A percentile compares a stretch with the other conserved stretches of the same genome.
Evolutionary conservation across 1,139 yeast species (phyloP).

Genomic region (Kurtzmaniella quercitrusa): DNA sequence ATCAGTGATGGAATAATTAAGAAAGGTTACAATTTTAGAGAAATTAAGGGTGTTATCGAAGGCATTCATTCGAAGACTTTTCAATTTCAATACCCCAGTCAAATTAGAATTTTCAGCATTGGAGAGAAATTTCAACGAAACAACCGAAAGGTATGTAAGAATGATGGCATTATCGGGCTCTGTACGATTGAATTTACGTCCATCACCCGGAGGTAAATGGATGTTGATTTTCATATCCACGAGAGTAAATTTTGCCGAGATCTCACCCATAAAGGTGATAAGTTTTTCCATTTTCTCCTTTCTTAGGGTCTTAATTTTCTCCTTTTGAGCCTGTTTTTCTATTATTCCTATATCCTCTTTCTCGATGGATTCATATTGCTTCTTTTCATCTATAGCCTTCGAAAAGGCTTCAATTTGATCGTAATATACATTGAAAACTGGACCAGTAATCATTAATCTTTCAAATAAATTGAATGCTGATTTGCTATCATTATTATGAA

Average conservation of each 20-base stretch:
- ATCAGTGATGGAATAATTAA: conserved; percentile 22
- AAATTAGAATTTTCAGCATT: neutral
- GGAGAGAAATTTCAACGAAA: neutral
- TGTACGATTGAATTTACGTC: conserved; percentile 24
- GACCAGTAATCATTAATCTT: conserved; percentile 19
- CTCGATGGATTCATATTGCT: conserved; percentile 2
- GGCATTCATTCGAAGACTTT: conserved; percentile 27
- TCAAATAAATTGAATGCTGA: conserved; percentile 10
- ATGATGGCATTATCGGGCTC: conserved; percentile 11
- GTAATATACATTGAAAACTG: conserved; percentile 33
- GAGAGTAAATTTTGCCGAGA: conserved; percentile 25
- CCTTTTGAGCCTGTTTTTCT: conserved; percentile 1
- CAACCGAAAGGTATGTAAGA: conserved; percentile 16
- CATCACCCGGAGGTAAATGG: conserved; percentile 27
- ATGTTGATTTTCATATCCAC: conserved; percentile 28
- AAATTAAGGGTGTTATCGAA: conserved; percentile 28
- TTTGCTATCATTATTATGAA: neutral
- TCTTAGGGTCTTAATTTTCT: conserved; percentile 3
- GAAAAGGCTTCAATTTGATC: conserved; percentile 28
- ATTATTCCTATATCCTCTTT: conserved; percentile 1
- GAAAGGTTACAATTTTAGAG: conserved; percentile 26
- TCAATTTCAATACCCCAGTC: conserved; percentile 20
- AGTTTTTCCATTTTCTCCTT: conserved; percentile 4
- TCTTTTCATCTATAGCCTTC: conserved; percentile 3
- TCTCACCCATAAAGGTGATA: conserved; percentile 14